These are phyloP conservation scores for Fraxinus floribunda DNA, from an alignment of 305 asterid species.

Conservation along the genomic window DNA sequence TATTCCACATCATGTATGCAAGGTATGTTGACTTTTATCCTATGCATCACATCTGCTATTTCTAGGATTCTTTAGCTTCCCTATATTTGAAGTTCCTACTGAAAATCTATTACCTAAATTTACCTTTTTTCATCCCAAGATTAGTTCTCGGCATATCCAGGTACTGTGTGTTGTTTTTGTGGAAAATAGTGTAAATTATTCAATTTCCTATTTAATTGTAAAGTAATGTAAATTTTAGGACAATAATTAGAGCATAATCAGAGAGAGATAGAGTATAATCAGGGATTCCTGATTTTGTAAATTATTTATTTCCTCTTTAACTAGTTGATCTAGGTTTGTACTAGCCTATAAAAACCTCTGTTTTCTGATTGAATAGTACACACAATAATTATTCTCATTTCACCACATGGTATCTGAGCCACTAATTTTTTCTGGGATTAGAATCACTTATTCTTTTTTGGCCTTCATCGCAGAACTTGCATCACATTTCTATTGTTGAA, in stretches of 20 bases:
- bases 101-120: background rate
- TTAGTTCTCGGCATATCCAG: background rate
- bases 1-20: background rate
- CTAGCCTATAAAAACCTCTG: background rate
- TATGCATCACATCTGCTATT: background rate
- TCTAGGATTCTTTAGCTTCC: background rate
- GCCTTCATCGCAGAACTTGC: background rate
- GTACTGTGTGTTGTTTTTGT: background rate
- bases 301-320: background rate
- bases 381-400: too few relatives aligned
- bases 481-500: background rate
- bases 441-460: background rate
- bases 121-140: background rate
- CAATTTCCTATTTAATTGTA: background rate
- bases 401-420: background rate
- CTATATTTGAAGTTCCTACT: background rate
- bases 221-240: background rate
- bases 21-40: background rate
- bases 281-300: too few relatives aligned
- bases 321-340: background rate
- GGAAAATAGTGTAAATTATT: background rate
- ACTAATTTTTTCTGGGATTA: background rate
- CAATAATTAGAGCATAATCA: too few relatives aligned
- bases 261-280: too few relatives aligned
- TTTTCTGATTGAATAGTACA: background rate